Percentiles rank a stretch among this genome's conserved stretches.
phyloP scores from a whole-genome alignment of 2,329 filamentous ascomycete genomes.

The Penicillium sumatraense region DNA sequence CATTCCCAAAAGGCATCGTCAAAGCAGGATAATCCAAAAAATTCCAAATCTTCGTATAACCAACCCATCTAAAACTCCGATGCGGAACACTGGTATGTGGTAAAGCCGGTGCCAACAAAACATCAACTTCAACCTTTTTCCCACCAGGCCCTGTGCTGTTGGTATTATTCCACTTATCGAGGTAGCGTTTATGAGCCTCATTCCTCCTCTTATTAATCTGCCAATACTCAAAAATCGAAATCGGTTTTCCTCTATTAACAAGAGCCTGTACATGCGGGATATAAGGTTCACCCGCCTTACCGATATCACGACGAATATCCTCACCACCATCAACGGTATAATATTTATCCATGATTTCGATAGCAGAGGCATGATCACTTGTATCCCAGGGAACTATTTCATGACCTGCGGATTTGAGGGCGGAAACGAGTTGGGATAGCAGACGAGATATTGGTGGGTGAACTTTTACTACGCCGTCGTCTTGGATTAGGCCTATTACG shows the following conservation, averaged over 20 bases:
- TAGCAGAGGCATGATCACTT: slow-evolving; percentile 56
- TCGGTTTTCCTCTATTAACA: slow-evolving; percentile 56
- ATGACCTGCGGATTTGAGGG: slow-evolving; percentile 55
- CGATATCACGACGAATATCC: slow-evolving; percentile 62
- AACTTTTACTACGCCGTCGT: slow-evolving; percentile 60
- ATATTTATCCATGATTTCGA: slow-evolving; percentile 64
- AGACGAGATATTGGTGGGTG: slow-evolving; percentile 60
- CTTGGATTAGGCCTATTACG: slow-evolving; percentile 55
- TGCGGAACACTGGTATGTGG: slow-evolving; percentile 61
- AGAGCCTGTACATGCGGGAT: slow-evolving; percentile 64
- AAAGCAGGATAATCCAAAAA: slow-evolving; percentile 65
- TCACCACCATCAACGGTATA: slow-evolving; percentile 68
- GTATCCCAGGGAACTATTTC: slow-evolving; percentile 60
- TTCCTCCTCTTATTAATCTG: slow-evolving; percentile 65
- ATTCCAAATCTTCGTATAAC: slow-evolving; percentile 68
- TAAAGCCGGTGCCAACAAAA: slow-evolving; percentile 63
- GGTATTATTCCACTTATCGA: slow-evolving; percentile 62
- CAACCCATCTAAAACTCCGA: slow-evolving; percentile 52
- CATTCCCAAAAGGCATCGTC: slow-evolving; percentile 59
- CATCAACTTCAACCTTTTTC: no score
- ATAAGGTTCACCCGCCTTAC: slow-evolving; percentile 61
- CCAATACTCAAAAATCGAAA: slow-evolving; percentile 70
- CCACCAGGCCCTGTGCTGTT: no score
- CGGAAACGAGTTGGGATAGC: slow-evolving; percentile 39
- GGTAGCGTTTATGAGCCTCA: slow-evolving; percentile 58